Base-by-base conservation (phyloP, 2,329 filamentous ascomycete species). In the Didymella pomorum region DNA sequence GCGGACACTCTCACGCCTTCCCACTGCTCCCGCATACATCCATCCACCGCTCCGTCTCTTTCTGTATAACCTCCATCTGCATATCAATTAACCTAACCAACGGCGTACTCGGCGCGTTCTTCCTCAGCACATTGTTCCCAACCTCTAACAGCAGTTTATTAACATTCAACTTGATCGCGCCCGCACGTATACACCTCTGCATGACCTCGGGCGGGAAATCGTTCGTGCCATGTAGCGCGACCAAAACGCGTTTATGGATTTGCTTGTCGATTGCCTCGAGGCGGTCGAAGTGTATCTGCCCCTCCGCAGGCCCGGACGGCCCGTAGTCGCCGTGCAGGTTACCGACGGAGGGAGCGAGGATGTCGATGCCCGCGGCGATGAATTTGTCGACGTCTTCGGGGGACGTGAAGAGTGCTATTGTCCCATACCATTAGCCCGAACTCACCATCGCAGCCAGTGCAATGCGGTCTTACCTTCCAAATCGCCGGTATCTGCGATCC, bases 281-380 rank as follows among this genome's bases (percentile, higher is more conserved):
- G 12, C 70, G 68, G 31, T 71, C 70, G 47, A 70, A 74, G 46
- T 74, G 71, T 2, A 78, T 59, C 52, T 74, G 70, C 2, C 71
- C 69, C 26, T 69, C 65, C 33, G 66, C 66, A 0, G 75, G 75
- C 0, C 89, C 89, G 2, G 83, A 71, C 0, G 86, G 83, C 0
- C 88, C 88, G 74, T 92, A 92, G 68, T 87, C 84, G 44, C 89
- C 89, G 76, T 92, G 89, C 29, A 92, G 84, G 67, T 92, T 92
- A 7, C 89, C 89, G 74, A 92, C 89, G 0, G 88, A 88, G 0
- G 89, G 89, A 0, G 90, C 89, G 29, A 92, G 78, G 76, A 89
- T 88, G 67, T 92, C 87, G 68, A 92, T 87, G 0, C 88, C 89
- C 9, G 87, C 89, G 1, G 79, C 82, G 9, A 91, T 82, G 69